Evolutionary conservation across 768 basidiomycete genomes (phyloP).

Genomic region (Auricularia cornea): DNA sequence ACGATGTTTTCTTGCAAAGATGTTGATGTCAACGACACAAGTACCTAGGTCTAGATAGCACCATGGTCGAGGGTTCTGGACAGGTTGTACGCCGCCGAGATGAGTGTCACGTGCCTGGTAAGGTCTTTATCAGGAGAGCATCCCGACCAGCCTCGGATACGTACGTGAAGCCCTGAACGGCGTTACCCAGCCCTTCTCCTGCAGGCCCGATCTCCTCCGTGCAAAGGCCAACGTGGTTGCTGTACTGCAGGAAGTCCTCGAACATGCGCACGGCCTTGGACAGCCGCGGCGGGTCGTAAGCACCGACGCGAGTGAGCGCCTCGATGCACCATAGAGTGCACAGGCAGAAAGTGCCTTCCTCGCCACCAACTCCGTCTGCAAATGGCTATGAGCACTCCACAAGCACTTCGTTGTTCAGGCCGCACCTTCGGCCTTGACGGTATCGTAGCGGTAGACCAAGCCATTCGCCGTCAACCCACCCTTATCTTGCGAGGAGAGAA

Average conservation of each 20-base stretch:
- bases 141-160: constrained; percentile 19
- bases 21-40: too few relatives aligned
- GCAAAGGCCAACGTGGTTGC: constrained; percentile 58
- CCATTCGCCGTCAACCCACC: constrained; percentile 87
- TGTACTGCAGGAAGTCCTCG: constrained; percentile 77
- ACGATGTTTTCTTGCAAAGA: too few relatives aligned
- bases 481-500: constrained; percentile 79
- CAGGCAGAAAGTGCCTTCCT: constrained; percentile 91
- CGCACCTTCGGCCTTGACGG: constrained; percentile 19
- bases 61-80: constrained; percentile 44
- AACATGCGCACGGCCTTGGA: constrained; percentile 76
- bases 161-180: constrained; percentile 85
- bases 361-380: constrained; percentile 72
- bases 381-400: constrained; percentile 52
- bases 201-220: constrained; percentile 5
- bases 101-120: constrained; percentile 68
- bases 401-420: not conserved
- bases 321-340: constrained; percentile 86
- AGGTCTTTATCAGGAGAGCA: not conserved
- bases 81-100: constrained; percentile 77
- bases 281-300: constrained; percentile 61
- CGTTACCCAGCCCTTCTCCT: constrained; percentile 60
- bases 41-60: not conserved
- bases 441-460: constrained; percentile 15
- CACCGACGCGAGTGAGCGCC: constrained; percentile 80